Percentiles rank a stretch among this genome's conserved stretches.
phyloP scores from a whole-genome alignment of 139 green algal species.

The Ostreobium quekettii region DNA sequence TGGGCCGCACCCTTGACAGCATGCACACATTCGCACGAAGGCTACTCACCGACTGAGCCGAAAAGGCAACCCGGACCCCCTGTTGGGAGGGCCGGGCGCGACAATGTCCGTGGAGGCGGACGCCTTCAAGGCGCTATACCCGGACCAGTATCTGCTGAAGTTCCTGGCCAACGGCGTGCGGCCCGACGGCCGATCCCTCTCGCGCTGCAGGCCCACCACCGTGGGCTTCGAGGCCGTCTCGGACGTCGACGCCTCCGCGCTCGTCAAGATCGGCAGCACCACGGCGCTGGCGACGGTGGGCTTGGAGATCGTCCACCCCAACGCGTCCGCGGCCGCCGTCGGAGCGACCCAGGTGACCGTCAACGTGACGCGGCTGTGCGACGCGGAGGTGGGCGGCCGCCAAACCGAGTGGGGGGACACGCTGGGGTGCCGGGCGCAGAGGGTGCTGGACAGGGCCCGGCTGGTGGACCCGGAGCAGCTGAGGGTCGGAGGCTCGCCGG shows the following conservation, averaged over 20 bases:
- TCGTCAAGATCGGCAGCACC: conserved; percentile 56
- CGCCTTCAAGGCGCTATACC: conserved; percentile 64
- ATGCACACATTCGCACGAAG: no score
- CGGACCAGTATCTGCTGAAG: conserved; percentile 49
- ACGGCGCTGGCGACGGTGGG: conserved; percentile 60
- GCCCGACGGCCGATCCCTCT: conserved; percentile 57
- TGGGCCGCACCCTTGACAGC: no score
- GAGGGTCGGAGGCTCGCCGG: conserved; percentile 47
- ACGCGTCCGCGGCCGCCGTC: conserved; percentile 27
- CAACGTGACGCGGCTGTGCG: conserved; percentile 57
- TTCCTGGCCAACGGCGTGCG: conserved; percentile 52
- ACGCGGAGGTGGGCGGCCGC: conserved; percentile 26
- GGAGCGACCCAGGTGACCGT: conserved; percentile 38
- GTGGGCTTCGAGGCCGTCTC: conserved; percentile 46
- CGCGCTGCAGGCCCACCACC: conserved; percentile 33
- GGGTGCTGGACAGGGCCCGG: conserved; percentile 18
- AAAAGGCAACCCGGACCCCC: no score
- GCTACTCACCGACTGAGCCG: no score
- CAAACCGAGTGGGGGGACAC: conserved; percentile 22
- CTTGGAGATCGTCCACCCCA: conserved; percentile 39
- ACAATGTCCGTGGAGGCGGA: conserved; percentile 36
- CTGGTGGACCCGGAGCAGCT: conserved; percentile 46
- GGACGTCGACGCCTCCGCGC: conserved; percentile 52
- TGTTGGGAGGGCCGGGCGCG: no score
- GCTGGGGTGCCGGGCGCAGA: conserved; percentile 36